Conservation (phyloP, 306 rosid species). For the Citrullus colocynthis region DNA sequence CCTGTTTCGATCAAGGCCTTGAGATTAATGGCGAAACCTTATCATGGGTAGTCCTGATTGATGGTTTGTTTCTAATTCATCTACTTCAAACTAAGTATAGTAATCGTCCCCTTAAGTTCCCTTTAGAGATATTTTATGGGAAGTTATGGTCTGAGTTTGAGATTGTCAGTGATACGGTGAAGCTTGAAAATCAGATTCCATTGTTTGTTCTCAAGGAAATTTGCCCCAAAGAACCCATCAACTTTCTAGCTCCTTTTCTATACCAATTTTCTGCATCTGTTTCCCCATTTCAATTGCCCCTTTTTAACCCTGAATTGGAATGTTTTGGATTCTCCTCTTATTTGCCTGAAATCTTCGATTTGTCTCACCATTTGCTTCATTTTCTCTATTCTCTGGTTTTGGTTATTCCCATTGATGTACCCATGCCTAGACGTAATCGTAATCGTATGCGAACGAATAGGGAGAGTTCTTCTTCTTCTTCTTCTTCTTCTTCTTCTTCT, state of each 20-base stretch:
- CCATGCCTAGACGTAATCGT: background rate
- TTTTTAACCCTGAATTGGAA: background rate
- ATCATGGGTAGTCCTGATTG: conserved; percentile 1
- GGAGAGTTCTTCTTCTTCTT: background rate
- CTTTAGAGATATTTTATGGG: background rate
- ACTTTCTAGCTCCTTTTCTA: background rate
- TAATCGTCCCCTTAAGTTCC: background rate
- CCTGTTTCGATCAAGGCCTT: background rate
- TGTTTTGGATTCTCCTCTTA: background rate
- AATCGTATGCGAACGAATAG: background rate
- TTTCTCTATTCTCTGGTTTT: background rate
- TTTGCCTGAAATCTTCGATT: background rate
- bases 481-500: background rate
- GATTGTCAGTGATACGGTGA: background rate
- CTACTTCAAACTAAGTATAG: background rate
- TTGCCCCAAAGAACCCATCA: background rate
- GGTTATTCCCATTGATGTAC: background rate
- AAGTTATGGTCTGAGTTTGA: background rate
- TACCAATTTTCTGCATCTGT: background rate
- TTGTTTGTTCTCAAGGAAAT: background rate
- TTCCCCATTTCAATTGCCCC: background rate
- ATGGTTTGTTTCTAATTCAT: background rate
- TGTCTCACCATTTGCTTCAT: conserved; percentile 7
- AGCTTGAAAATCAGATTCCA: conserved; percentile 13
- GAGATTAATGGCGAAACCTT: background rate